Evolutionary conservation across 192 early-diverging fungal genomes (phyloP).

Genomic region (Funneliformis geosporum): DNA sequence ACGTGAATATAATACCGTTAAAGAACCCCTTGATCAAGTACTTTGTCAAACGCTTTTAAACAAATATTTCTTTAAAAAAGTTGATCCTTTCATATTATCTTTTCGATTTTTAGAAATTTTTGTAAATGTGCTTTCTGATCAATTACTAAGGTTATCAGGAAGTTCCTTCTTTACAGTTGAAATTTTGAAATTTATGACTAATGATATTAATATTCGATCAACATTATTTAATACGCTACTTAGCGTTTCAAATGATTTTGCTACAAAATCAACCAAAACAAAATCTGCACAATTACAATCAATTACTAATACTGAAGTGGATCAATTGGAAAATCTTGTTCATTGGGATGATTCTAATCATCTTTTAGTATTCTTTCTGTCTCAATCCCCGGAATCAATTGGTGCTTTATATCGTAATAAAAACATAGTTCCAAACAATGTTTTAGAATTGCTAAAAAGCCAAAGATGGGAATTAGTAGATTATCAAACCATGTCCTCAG

Average conservation of each 20-base stretch:
- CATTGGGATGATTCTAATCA: slow-evolving; percentile 35
- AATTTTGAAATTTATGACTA: slow-evolving; percentile 26
- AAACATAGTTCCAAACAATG: slow-evolving; percentile 8
- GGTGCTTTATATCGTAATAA: slow-evolving; percentile 25
- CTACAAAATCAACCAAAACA: slow-evolving; percentile 16
- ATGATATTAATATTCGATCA: slow-evolving; percentile 6
- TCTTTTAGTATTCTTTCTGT: slow-evolving; percentile 32
- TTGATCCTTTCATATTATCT: background rate
- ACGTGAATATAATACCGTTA: background rate
- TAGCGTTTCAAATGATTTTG: slow-evolving; percentile 24
- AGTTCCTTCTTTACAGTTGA: slow-evolving; percentile 29
- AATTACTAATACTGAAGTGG: background rate
- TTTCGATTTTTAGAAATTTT: slow-evolving; percentile 34
- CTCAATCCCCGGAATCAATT: slow-evolving; percentile 14
- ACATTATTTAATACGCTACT: slow-evolving; percentile 25
- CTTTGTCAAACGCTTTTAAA: slow-evolving; percentile 7
- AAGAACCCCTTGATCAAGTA: background rate
- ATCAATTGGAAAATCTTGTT: background rate
- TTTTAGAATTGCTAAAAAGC: slow-evolving; percentile 12
- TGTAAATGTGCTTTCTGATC: slow-evolving; percentile 28
- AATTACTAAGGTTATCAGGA: slow-evolving; percentile 28
- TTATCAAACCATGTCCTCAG: slow-evolving; percentile 15
- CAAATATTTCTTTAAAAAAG: slow-evolving; percentile 21
- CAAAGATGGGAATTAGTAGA: slow-evolving; percentile 12
- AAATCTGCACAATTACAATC: slow-evolving; percentile 12